Conservation (phyloP, 495 filamentous ascomycete genomes). For the Filosporella fistucella region DNA sequence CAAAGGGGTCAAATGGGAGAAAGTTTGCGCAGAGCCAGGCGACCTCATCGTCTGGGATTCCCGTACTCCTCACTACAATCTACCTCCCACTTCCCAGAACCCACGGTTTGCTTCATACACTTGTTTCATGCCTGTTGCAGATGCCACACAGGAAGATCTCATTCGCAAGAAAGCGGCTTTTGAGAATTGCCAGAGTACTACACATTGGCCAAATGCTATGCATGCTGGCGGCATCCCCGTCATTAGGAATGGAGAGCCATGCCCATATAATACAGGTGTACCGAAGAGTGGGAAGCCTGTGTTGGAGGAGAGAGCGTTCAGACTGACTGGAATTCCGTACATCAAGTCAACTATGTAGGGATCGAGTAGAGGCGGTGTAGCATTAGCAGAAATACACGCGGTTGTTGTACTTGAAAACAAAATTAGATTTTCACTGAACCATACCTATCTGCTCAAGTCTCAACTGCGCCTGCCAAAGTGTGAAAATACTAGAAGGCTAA, state of each 20-base stretch:
- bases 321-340: slow-evolving; percentile 35
- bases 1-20: slow-evolving; percentile 32
- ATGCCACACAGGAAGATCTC: slow-evolving; percentile 31
- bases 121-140: slow-evolving; percentile 33
- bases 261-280: slow-evolving; percentile 24
- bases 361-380: no score
- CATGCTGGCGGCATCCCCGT: slow-evolving; percentile 32
- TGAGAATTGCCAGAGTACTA: slow-evolving; percentile 30
- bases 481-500: no score
- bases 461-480: no score
- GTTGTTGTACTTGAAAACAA: no score
- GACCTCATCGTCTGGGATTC: slow-evolving; percentile 39
- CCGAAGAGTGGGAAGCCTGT: slow-evolving; percentile 27
- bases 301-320: slow-evolving; percentile 29
- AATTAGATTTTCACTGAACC: no score
- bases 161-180: slow-evolving; percentile 31
- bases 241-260: slow-evolving; percentile 26
- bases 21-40: slow-evolving; percentile 35
- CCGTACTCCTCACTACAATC: slow-evolving; percentile 35
- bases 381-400: no score
- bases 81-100: slow-evolving; percentile 1
- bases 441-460: no score
- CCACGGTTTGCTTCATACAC: slow-evolving; percentile 30
- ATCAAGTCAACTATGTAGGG: no score
- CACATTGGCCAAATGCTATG: slow-evolving; percentile 34